These are phyloP conservation scores for Teratosphaeria zuluensis DNA, from an alignment of 2,329 filamentous ascomycete species.

Conservation along the genomic window DNA sequence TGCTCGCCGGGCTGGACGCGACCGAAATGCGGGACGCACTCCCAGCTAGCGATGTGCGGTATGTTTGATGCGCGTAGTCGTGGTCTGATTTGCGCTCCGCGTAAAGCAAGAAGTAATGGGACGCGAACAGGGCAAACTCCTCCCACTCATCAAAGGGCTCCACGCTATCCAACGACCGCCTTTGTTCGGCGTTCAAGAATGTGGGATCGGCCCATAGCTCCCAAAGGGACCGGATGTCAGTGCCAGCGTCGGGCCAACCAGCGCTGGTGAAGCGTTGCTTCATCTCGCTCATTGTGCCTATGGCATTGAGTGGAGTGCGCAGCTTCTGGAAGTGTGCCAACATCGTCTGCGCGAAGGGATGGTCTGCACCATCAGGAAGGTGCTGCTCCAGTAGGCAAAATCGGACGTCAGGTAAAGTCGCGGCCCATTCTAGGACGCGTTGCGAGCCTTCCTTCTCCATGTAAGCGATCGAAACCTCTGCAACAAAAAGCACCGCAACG, in stretches of 20 bases:
- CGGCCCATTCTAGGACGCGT: constrained; percentile 68
- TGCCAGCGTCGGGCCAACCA: constrained; percentile 52
- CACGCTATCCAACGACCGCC: constrained; percentile 54
- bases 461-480: constrained; percentile 85
- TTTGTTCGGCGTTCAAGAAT: constrained; percentile 54
- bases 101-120: constrained; percentile 72
- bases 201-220: constrained; percentile 63
- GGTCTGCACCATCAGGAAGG: constrained; percentile 63
- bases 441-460: constrained; percentile 70
- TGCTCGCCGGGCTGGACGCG: not conserved
- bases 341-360: constrained; percentile 85
- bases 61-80: constrained; percentile 15
- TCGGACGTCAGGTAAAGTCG: constrained; percentile 57
- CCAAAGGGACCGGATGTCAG: constrained; percentile 64
- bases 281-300: constrained; percentile 56
- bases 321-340: constrained; percentile 72
- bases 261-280: constrained; percentile 53
- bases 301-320: constrained; percentile 65
- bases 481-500: constrained; percentile 60
- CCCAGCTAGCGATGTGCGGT: constrained; percentile 13
- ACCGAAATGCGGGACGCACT: constrained; percentile 5
- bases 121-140: constrained; percentile 75
- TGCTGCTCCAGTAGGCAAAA: constrained; percentile 86
- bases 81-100: constrained; percentile 41
- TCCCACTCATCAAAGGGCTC: constrained; percentile 97